Percentiles rank a stretch among this genome's conserved stretches.
These are phyloP conservation scores for Acanthamoeba culbertsoni DNA, from an alignment of 208 protist species.

Conservation along the genomic window DNA sequence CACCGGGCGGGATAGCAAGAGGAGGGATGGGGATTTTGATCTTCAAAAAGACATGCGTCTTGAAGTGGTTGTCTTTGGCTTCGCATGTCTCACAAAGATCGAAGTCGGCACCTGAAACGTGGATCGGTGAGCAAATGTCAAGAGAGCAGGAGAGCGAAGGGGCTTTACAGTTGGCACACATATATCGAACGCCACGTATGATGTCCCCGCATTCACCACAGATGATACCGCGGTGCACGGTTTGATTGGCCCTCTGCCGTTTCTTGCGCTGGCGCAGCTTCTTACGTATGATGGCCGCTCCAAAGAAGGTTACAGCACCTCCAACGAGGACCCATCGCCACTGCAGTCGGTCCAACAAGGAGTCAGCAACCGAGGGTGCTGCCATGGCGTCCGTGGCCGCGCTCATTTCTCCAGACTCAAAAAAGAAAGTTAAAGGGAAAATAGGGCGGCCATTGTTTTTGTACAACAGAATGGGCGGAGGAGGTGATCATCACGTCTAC, in stretches of 20 bases:
- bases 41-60: slow-evolving; percentile 59
- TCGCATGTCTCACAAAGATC: slow-evolving; percentile 54
- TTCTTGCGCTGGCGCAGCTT: slow-evolving; percentile 38
- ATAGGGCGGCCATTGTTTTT: too few relatives aligned
- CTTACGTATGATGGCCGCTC: neutral
- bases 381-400: neutral
- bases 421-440: too few relatives aligned
- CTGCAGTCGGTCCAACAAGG: neutral
- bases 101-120: neutral
- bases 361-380: neutral
- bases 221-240: slow-evolving; percentile 28
- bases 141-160: neutral
- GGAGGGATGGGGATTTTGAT: slow-evolving; percentile 57
- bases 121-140: neutral
- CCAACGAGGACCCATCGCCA: slow-evolving; percentile 33
- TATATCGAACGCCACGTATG: slow-evolving; percentile 73
- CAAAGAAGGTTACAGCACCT: neutral
- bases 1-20: slow-evolving; percentile 9
- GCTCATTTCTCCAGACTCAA: neutral
- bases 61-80: neutral
- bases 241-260: neutral
- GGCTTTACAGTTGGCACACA: slow-evolving; percentile 73
- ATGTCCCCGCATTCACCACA: slow-evolving; percentile 14
- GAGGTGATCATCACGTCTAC: neutral
- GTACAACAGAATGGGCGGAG: neutral